phyloP scores from a whole-genome alignment of 202 grass and related monocot species.

The Musa balbisiana region DNA sequence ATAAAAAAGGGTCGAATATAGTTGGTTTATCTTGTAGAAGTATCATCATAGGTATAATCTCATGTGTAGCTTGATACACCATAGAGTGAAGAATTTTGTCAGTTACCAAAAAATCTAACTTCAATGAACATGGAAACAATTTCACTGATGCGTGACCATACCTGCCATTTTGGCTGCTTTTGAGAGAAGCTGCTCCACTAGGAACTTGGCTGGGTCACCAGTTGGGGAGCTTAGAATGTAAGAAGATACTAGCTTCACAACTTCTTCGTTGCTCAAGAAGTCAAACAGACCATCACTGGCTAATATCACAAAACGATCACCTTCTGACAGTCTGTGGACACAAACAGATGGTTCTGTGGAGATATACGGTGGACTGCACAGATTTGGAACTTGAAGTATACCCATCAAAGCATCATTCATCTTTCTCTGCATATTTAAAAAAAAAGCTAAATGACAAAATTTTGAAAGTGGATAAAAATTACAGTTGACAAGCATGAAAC shows the following conservation, averaged over 20 bases:
- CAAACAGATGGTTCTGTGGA: slow-evolving; percentile 67
- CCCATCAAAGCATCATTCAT: slow-evolving; percentile 94
- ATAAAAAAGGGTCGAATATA: no score
- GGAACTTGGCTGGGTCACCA: slow-evolving; percentile 85
- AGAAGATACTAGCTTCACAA: slow-evolving; percentile 73
- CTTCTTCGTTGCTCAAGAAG: slow-evolving; percentile 84
- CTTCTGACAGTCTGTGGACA: slow-evolving; percentile 51
- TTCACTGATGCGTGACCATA: slow-evolving; percentile 17
- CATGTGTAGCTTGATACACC: no score
- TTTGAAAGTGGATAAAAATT: no score
- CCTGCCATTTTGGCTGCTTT: slow-evolving; percentile 85
- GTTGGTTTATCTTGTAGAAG: no score
- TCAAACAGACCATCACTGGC: slow-evolving; percentile 95
- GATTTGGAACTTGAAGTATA: slow-evolving; percentile 71
- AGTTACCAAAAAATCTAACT: no score
- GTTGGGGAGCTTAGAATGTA: slow-evolving; percentile 37
- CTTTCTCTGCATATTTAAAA: slow-evolving; percentile 42
- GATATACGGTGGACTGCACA: slow-evolving; percentile 72
- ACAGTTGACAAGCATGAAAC: no score
- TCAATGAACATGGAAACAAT: no score
- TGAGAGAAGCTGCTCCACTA: slow-evolving; percentile 75
- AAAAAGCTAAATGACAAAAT: background rate
- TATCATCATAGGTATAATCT: no score
- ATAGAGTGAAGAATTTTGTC: no score
- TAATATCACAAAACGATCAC: slow-evolving; percentile 83